phyloP scores from a whole-genome alignment of 306 rosid species.

The Vigna radiata region DNA sequence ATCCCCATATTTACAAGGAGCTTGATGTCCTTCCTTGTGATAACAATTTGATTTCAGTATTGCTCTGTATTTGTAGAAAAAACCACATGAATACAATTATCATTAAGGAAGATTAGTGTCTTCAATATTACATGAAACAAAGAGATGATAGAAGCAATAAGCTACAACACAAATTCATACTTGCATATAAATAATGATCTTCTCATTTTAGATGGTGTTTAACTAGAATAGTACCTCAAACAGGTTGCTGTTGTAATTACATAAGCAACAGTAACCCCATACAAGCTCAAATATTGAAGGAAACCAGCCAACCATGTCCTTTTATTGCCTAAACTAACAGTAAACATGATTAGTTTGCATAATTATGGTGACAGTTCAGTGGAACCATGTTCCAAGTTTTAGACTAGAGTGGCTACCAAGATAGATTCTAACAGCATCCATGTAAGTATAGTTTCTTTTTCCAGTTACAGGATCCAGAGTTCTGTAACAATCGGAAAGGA shows the following conservation, averaged over 20 bases:
- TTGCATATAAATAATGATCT: background rate
- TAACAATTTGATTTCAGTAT: slow-evolving; percentile 80
- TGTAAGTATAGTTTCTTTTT: slow-evolving; percentile 61
- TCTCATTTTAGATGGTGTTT: slow-evolving; percentile 13
- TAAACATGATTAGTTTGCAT: slow-evolving; percentile 38
- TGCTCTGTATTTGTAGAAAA: slow-evolving; percentile 57
- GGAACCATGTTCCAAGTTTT: slow-evolving; percentile 30
- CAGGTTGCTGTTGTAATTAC: slow-evolving; percentile 60
- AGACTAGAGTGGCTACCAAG: slow-evolving; percentile 55
- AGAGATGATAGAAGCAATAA: background rate
- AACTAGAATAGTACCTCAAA: slow-evolving; percentile 56
- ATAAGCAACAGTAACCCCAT: slow-evolving; percentile 61
- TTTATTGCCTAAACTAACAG: slow-evolving; percentile 54
- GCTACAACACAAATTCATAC: background rate
- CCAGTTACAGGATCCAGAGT: slow-evolving; percentile 59
- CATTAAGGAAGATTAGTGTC: background rate
- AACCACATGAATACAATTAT: background rate
- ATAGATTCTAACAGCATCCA: slow-evolving; percentile 60
- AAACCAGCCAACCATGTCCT: slow-evolving; percentile 56
- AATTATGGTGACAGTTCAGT: slow-evolving; percentile 18
- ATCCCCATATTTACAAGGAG: slow-evolving; percentile 68
- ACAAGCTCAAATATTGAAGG: slow-evolving; percentile 63
- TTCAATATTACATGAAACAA: background rate
- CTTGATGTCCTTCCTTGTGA: slow-evolving; percentile 78
- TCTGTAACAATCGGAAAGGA: slow-evolving; percentile 72